Evolutionary conservation across 2,329 filamentous ascomycete genomes (phyloP), one percentile per base, ranked within the genome.

Genomic region (Fusarium heterosporum): DNA sequence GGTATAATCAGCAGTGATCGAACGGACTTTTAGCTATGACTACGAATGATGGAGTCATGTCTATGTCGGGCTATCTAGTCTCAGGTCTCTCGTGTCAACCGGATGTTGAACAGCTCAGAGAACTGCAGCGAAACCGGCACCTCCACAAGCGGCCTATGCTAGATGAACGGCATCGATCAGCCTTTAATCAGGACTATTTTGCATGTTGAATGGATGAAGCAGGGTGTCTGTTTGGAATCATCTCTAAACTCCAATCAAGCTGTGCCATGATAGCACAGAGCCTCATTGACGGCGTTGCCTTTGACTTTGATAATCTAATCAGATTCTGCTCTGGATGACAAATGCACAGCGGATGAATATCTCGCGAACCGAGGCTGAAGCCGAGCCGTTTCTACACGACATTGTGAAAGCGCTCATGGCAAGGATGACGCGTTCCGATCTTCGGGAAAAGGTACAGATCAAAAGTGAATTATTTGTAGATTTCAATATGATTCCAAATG

Each of bases 281-380:
- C 55, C 14, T 32, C 5, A 19, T 39, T 36, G 26, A 39, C 29
- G 34, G 61, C 12, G 34, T 19, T 32, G 26, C 41, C 52, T 38
- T 22, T 43, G 22, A 26, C 22, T 22, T 42, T 46, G 55, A 59
- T 53, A 67, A 67, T 72, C 66, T 69, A 59, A 73, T 69, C 68
- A 65, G 68, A 72, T 73, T 52, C 55, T 52, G 57, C 30, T 40
- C 19, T 41, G n/a, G 29, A 47, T 73, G 69, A 69, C 66, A 72
- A 72, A 72, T 70, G 22, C 32, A 58, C 26, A 17, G 29, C 49
- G 28, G 53, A 36, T n/a, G 53, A 10, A 17, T 25, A 32, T 34
- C 49, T 72, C 70, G 65, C 45, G 58, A 52, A 50, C 60, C 68
- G 70, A 72, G 34, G 26, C 47, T 66, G 65, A 58, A 64, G 45